These are phyloP conservation scores for Aspergillus clavatus DNA, from an alignment of 2,329 filamentous ascomycete genomes.

Conservation along the genomic window DNA sequence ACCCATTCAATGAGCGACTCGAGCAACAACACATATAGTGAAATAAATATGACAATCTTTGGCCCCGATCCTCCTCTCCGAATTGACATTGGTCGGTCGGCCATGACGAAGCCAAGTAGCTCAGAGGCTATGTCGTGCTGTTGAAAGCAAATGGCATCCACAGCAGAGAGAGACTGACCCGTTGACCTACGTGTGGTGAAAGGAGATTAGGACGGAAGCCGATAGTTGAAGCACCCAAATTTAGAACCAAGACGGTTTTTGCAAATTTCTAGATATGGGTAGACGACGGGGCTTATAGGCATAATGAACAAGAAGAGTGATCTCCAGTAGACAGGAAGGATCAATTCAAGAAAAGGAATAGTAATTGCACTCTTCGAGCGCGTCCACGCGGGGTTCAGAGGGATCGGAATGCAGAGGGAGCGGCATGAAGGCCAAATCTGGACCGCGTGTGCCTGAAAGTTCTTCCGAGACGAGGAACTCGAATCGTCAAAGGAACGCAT, in stretches of 20 bases:
- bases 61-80: constrained; percentile 31
- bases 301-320: constrained; percentile 3
- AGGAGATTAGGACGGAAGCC: not conserved
- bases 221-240: not conserved
- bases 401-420: constrained; percentile 18
- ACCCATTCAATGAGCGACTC: constrained; percentile 34
- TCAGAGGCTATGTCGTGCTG: not conserved
- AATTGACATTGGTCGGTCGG: constrained; percentile 7
- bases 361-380: constrained; percentile 9
- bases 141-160: not conserved
- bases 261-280: not conserved
- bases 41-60: constrained; percentile 33
- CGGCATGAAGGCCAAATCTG: constrained; percentile 4
- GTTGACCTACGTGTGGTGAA: not conserved
- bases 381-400: constrained; percentile 16
- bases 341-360: constrained; percentile 9
- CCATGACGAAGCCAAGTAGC: constrained; percentile 7
- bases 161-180: not conserved
- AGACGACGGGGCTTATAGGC: not conserved
- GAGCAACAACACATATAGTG: constrained; percentile 32
- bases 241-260: not conserved
- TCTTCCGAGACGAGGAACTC: not conserved
- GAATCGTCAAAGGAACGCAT: not conserved
- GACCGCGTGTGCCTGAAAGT: not conserved
- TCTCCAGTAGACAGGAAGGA: not conserved